Evolutionary conservation across 768 basidiomycete species (phyloP), one percentile per base, ranked within the genome.

Genomic region (Mycena metata): DNA sequence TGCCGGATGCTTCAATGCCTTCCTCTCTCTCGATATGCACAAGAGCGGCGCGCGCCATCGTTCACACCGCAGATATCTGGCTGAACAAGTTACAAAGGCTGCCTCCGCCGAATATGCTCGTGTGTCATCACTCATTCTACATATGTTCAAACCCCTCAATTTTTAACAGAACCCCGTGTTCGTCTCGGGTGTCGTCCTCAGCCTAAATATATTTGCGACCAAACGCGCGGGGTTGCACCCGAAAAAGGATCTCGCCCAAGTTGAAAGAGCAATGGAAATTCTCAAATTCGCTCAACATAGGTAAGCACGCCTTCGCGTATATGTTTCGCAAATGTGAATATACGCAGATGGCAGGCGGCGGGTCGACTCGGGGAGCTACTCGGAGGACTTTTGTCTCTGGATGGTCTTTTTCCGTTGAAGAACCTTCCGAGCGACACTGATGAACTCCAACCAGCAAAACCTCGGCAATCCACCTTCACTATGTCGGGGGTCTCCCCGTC

Each of bases 21-120:
- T 82, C 86, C 2, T 85, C 85, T 0, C 79, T 87, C n/a, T 82
- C 84, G 0, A 86, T 88, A 56, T 87, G 86, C 73, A 80, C 83
- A 30, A 87, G 85, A 62, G 86, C 87, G 2, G 83, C 87, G 6
- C 79, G 86, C 13, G 84, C 85, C 0, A 80, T 77, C 23, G 76
- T 79, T 21, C 83, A 84, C 57, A 80, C 87, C 23, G 73, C 83
- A 45, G 83, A 85, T 47, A 58, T 63, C 3, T 71, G 70, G 70
- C 50, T 70, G 2, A 23, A 16, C n/a, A 23, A 26, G 19, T 12
- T 66, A 1, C 65, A 67, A 21, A 36, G 61, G 19, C 30, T 67
- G 4, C 52, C 70, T 8, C 47, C 55, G 7, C 61, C 66, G 23
- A 24, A n/a, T 15, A 19, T 67, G 21, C 46, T 55, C 33, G 70